Conservation (phyloP, 1,284 basidiomycete species). For the Ceratobasidium sp. region DNA sequence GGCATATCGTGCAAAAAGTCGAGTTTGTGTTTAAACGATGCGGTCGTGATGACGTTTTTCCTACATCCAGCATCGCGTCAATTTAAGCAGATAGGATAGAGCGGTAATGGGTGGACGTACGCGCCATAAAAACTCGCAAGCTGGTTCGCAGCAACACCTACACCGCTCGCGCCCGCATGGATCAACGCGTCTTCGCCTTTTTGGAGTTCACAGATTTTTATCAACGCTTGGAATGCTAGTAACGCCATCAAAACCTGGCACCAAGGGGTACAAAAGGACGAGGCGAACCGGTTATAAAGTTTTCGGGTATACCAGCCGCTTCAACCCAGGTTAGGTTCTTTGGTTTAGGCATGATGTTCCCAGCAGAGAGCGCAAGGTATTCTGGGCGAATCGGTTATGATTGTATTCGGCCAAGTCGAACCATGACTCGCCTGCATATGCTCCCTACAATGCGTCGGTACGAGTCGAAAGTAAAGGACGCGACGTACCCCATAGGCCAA, state of each 20-base stretch:
- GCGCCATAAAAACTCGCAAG: conserved; percentile 82
- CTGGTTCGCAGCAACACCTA: conserved; percentile 92
- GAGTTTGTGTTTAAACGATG: conserved; percentile 88
- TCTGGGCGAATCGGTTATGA: conserved; percentile 77
- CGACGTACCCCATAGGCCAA: conserved; percentile 73
- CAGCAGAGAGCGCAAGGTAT: conserved; percentile 78
- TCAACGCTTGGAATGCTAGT: conserved; percentile 84
- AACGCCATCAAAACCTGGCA: conserved; percentile 31
- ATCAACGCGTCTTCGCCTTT: conserved; percentile 83
- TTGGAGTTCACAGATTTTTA: conserved; percentile 77
- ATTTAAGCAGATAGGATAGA: neutral
- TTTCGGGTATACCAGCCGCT: conserved; percentile 88
- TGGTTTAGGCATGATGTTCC: conserved; percentile 84
- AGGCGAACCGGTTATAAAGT: conserved; percentile 81
- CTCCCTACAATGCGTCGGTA: conserved; percentile 57
- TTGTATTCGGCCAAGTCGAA: conserved; percentile 51
- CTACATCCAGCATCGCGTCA: conserved; percentile 57
- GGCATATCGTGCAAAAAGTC: conserved; percentile 77
- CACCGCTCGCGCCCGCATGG: conserved; percentile 91
- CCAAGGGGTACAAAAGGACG: neutral
- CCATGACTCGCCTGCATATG: conserved; percentile 68
- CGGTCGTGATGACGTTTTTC: conserved; percentile 82
- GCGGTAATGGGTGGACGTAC: conserved; percentile 62
- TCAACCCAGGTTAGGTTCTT: conserved; percentile 81
- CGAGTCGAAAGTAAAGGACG: neutral